Base-by-base conservation (phyloP, 2,329 filamentous ascomycete species). In the Sarocladiaceae sp. region DNA sequence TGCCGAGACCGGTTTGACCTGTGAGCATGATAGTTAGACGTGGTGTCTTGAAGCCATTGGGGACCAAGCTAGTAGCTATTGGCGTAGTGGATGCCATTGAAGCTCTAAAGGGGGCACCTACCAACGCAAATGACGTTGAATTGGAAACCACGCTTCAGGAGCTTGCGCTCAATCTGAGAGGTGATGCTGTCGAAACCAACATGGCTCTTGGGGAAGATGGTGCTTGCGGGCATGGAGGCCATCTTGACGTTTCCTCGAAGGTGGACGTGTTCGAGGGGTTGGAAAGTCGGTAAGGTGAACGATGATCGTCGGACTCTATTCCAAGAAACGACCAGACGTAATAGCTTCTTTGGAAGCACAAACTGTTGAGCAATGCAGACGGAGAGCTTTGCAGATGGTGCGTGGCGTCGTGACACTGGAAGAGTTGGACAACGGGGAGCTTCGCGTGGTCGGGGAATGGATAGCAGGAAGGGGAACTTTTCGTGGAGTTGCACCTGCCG, bases 171-270 rank as follows among this genome's bases (percentile, higher is more conserved):
- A 66, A 99, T 99, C 81, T 99, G 94, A 62, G 87, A 91, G 64
- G 94, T 99, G 82, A 99, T 99, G 80, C 91, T 97, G 80, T 99
- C 94, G 80, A 99, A 99, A 84, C 94, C 94, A 73, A 99, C 94
- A 82, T 97, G 94, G 87, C 87, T 96, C 73, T 94, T 87, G 68
- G 94, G 94, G 75, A 90, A 94, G 71, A 87, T 83, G 66, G 84
- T 84, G 66, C 83, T 76, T 67, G 84, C 69, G 65, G 86, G 83
- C 82, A 88, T 86, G 71, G 75, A 72, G 59, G 75, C 74, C 75
- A 78, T 80, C 64, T 68, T 76, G 66, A 65, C 59, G 59, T 57
- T 29, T 6, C 18, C n/a, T 50, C 11, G 29, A 20, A 12, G 12
- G 31, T 37, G 5, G 17, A 48, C 26, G 47, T 50, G 47, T 36